Evolutionary conservation across 2,329 filamentous ascomycete species (phyloP).

Genomic region (Aspergillus quadrilineatus): DNA sequence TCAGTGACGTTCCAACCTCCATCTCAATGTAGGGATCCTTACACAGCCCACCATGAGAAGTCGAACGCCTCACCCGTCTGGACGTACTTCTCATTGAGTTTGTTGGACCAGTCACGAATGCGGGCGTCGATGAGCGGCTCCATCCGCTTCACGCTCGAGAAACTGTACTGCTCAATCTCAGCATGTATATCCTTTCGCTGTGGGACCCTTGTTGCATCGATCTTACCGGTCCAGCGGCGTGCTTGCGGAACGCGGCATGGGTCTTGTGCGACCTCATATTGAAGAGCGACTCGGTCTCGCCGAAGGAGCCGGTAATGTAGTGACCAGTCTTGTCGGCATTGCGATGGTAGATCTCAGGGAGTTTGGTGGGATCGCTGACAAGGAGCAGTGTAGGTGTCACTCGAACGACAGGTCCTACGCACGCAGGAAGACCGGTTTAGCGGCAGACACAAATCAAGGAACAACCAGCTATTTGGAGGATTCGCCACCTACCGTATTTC

Average conservation of each 20-base stretch:
- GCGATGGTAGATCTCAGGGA: slow-evolving; percentile 58
- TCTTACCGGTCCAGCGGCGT: slow-evolving; percentile 51
- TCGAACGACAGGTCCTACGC: slow-evolving; percentile 50
- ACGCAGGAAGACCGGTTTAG: not conserved
- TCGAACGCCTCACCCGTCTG: slow-evolving; percentile 50
- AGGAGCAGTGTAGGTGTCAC: slow-evolving; percentile 56
- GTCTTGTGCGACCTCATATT: slow-evolving; percentile 56
- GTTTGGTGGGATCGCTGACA: slow-evolving; percentile 53
- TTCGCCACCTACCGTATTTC: slow-evolving; percentile 46
- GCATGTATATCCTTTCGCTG: not conserved
- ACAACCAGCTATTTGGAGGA: no score
- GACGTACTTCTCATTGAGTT: slow-evolving; percentile 50
- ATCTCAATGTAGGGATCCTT: slow-evolving; percentile 13
- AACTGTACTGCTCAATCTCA: slow-evolving; percentile 46
- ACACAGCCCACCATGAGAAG: slow-evolving; percentile 57
- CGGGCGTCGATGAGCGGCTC: slow-evolving; percentile 56
- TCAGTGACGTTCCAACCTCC: not conserved
- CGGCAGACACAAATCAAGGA: not conserved
- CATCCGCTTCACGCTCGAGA: slow-evolving; percentile 59
- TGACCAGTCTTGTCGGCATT: slow-evolving; percentile 58
- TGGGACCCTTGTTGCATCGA: no score
- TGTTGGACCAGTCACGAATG: slow-evolving; percentile 52
- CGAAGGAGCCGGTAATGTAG: slow-evolving; percentile 60
- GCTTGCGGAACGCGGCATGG: slow-evolving; percentile 56
- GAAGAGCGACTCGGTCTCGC: slow-evolving; percentile 56